Evolutionary conservation across 2,329 filamentous ascomycete genomes (phyloP), one percentile per base, ranked within the genome.

Genomic region (Sclerotinia borealis): DNA sequence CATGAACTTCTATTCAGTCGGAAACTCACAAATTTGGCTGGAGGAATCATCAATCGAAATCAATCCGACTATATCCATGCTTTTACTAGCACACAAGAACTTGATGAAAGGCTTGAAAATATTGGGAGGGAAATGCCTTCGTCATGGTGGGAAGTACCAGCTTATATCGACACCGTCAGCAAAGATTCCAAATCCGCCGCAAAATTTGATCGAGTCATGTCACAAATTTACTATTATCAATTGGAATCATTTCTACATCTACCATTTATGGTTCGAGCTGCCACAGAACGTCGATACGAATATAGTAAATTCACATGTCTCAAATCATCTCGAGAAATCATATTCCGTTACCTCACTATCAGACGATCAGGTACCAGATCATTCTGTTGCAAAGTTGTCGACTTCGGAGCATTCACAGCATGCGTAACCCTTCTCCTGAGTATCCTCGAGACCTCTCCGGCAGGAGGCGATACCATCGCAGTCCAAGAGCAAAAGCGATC

Each of bases 191-290:
- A 37, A 7, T 47, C 55, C n/a, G 61, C 64, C 6, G 15, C 37
- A 47, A 27, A 52, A 27, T 72, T 71, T 31, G 68, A 73, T 63
- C 67, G 67, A 2, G 47, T 72, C 1, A 69, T 73, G 66, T 63
- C 59, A 17, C 70, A 73, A 50, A 69, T 73, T 5, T 74, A 70
- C 67, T 72, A 69, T 48, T 74, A 66, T 55, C 71, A 74, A 50
- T 49, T 73, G 9, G 64, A 72, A 58, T 64, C 65, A 8, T 64
- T 73, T 3, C 45, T 72, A 1, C 72, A 74, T 60, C 58, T 74
- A 17, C 72, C 72, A 31, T 74, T 72, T 58, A 74, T 74, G 72
- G 64, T 74, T n/a, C 68, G 69, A 45, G 70, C 72, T 6, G 64
- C 69, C 10, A 73, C 67, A 2, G 72, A 74, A 56, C 66, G 71